Conservation (phyloP, 169 alveolate species). For the Cryptosporidium muris region DNA sequence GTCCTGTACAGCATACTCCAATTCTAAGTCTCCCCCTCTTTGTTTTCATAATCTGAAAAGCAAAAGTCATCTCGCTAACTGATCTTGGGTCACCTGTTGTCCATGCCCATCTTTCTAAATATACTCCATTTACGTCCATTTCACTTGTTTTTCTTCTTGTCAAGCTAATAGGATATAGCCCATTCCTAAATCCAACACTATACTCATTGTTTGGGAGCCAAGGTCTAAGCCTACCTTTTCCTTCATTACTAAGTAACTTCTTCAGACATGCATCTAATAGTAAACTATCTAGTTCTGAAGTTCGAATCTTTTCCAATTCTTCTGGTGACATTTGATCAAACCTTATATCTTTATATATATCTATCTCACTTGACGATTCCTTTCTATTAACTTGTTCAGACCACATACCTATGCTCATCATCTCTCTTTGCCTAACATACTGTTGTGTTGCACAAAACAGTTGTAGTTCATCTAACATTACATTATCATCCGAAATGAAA, state of each 20-base stretch:
- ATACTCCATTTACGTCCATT: not conserved
- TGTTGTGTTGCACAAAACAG: slow-evolving; percentile 65
- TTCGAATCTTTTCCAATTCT: slow-evolving; percentile 30
- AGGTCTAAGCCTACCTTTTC: slow-evolving; percentile 47
- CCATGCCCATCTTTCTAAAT: slow-evolving; percentile 68
- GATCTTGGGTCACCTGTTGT: slow-evolving; percentile 61
- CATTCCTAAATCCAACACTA: slow-evolving; percentile 48
- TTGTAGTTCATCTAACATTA: slow-evolving; percentile 67
- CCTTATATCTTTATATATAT: slow-evolving; percentile 33
- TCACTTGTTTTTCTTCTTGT: slow-evolving; percentile 14
- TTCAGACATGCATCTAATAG: slow-evolving; percentile 55
- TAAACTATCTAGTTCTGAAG: slow-evolving; percentile 48
- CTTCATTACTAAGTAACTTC: slow-evolving; percentile 32
- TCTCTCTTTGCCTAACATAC: slow-evolving; percentile 40
- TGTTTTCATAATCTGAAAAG: slow-evolving; percentile 39
- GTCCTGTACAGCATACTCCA: slow-evolving; percentile 68
- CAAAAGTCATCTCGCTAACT: slow-evolving; percentile 68
- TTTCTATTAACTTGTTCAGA: slow-evolving; percentile 4
- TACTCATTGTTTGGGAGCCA: slow-evolving; percentile 64
- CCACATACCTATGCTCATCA: slow-evolving; percentile 31
- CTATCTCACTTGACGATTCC: slow-evolving; percentile 25
- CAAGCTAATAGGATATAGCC: slow-evolving; percentile 52
- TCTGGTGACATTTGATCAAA: slow-evolving; percentile 68
- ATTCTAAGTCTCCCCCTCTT: slow-evolving; percentile 50
- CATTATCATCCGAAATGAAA: slow-evolving; percentile 14